Base-by-base conservation (phyloP, 805 yeast genomes). In the Ogataea naganishii region DNA sequence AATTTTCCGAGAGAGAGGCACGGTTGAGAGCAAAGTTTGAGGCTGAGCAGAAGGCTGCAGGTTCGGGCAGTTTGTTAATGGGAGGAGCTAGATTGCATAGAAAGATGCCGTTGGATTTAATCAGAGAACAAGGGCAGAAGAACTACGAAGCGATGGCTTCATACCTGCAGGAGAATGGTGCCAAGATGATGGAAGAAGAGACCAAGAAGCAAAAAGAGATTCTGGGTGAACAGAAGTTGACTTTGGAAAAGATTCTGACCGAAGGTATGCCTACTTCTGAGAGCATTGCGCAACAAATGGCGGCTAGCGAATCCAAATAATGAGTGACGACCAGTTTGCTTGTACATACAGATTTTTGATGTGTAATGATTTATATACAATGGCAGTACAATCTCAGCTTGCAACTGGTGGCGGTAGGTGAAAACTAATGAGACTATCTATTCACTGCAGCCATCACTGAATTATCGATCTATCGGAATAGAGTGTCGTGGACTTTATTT, bases 121-220 rank as follows among this genome's bases (percentile, higher is more conserved):
- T 88, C 42, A 80, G 96, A 53, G 94, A 85, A 52, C 89, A 83
- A 52, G 96, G 95, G 45, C 95, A 85, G 58, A 73, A 75, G 62
- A 85, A 83, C 55, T 89, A 85, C 56, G 76, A 79, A 46, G 75
- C 76, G 44, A 81, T 85, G 75, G 76, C 77, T 60, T 69, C 57
- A 42, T 72, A 68, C 46, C 59, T 72, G 46, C 57, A 65, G 38
- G 78, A 71, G 47, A 69, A 72, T 51, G 74, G 72, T 33, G 69
- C 62, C 30, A 75, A 80, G 57, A 65, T 83, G 47, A 68, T 86
- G 44, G 84, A 80, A 47, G 95, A 88, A 62, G 94, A 89, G 58
- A 85, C 76, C 42, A 73, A 68, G 40, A 79, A 77, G 47, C 74
- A 79, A 51, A 81, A 82, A 58, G 89, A 82, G 50, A 72, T 83